Conservation (phyloP, 192 early-diverging fungal species). For the Geranomyces variabilis region DNA sequence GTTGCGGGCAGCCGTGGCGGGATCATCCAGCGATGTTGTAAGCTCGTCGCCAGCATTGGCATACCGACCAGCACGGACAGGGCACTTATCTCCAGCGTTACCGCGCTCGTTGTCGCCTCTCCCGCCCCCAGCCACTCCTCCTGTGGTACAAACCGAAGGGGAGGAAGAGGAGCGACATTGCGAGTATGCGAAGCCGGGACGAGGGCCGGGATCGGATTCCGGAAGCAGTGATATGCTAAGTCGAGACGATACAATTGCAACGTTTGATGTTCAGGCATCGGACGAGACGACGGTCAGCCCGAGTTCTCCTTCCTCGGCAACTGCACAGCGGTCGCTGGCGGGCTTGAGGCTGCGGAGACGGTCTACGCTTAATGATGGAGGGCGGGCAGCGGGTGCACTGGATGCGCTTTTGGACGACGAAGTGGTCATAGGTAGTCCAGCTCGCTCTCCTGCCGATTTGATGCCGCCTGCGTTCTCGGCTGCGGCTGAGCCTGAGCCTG, state of each 20-base stretch:
- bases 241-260: slow-evolving; percentile 4
- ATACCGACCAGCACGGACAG: too few relatives aligned
- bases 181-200: too few relatives aligned
- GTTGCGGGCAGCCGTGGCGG: neutral
- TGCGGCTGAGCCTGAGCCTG: too few relatives aligned
- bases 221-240: neutral
- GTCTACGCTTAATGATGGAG: neutral
- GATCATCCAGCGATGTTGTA: neutral
- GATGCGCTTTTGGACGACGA: neutral
- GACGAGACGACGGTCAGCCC: too few relatives aligned
- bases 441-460: too few relatives aligned
- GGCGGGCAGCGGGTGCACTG: neutral
- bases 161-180: neutral
- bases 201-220: too few relatives aligned
- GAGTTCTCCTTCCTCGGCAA: neutral
- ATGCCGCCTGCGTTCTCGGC: too few relatives aligned
- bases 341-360: slow-evolving; percentile 2
- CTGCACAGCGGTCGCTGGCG: neutral
- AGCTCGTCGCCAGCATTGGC: neutral
- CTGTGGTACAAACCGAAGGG: neutral
- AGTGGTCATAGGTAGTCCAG: neutral
- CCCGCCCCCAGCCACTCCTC: neutral
- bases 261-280: neutral
- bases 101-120: neutral
- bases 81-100: neutral